phyloP scores from a whole-genome alignment of 345 rosid genomes.

The Syzygium aromaticum region DNA sequence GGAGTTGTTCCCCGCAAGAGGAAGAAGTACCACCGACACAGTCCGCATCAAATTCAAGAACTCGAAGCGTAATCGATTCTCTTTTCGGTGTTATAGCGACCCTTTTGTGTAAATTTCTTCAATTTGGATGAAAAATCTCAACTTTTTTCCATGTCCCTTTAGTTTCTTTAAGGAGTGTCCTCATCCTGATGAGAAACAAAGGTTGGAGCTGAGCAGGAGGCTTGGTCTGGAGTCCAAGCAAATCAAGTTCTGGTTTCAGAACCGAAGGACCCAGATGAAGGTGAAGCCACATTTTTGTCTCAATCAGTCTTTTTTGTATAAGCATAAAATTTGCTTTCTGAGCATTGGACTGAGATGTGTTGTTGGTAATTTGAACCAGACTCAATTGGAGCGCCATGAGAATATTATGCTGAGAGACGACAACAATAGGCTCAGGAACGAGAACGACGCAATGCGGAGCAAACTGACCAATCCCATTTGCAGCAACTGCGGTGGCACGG shows the following conservation, averaged over 20 bases:
- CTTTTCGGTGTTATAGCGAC: neutral
- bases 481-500: conserved; percentile 58
- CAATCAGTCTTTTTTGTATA: neutral
- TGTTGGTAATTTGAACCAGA: conserved; percentile 22
- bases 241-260: conserved; percentile 84
- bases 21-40: conserved; percentile 70
- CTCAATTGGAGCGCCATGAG: conserved; percentile 70
- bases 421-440: conserved; percentile 55
- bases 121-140: neutral
- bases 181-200: conserved; percentile 69
- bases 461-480: conserved; percentile 42
- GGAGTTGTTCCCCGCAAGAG: conserved; percentile 22
- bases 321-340: neutral
- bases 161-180: conserved; percentile 60
- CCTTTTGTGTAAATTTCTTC: neutral
- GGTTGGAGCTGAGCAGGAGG: conserved; percentile 40
- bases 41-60: conserved; percentile 59
- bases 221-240: conserved; percentile 49
- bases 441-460: conserved; percentile 42
- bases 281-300: conserved; percentile 13
- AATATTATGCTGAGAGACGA: conserved; percentile 52
- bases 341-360: neutral
- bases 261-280: conserved; percentile 76
- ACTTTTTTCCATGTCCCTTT: neutral
- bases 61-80: conserved; percentile 52